Base-by-base conservation (phyloP, 2,329 filamentous ascomycete genomes). In the Hirsutella minnesotensis region DNA sequence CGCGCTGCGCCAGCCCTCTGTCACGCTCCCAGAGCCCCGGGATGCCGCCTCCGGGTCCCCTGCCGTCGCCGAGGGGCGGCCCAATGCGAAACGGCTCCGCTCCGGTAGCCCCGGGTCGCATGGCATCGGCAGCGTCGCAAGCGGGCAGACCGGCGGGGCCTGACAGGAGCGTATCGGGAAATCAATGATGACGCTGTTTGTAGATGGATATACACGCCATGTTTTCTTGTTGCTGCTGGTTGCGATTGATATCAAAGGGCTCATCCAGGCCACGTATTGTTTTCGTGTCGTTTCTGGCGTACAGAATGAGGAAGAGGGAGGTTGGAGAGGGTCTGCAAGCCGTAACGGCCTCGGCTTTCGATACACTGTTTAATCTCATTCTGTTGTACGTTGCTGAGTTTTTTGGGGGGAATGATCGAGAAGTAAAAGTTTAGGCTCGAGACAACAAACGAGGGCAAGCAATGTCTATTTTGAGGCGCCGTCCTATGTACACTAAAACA, bases 41-140 rank as follows among this genome's bases (percentile, higher is more conserved):
- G 2, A 20, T 39, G 35, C 35, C 19, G 29, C 45, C 44, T 12
- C 21, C 20, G 9, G 16, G 29, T 4, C 43, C 39, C 2, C 36
- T 45, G 19, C 42, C 43, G 10, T 29, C 44, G 12, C 45, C 38
- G 31, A 44, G 27, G 29, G 15, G 34, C 19, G 44, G n/a, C n/a
- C n/a, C 42, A 19, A 46, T 46, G 42, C 47, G 46, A 1, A 39
- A 39, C 29, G 42, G 35, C 10, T 47, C 44, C 8, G 38, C 44
- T 7, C 45, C 42, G 5, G 22, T 35, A 7, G 40, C 39, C 2
- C 45, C 45, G 36, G 24, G 37, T 18, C 39, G 48, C 7, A 40
- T 48, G 33, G 48, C 35, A 35, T 51, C 51, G 4, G 47, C 48
- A 3, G 49, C 31, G 5, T 45, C 47, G 5, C 47, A 45, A 45